phyloP scores from a whole-genome alignment of 164 flowering plant genomes.

The Vitis cinerea region DNA sequence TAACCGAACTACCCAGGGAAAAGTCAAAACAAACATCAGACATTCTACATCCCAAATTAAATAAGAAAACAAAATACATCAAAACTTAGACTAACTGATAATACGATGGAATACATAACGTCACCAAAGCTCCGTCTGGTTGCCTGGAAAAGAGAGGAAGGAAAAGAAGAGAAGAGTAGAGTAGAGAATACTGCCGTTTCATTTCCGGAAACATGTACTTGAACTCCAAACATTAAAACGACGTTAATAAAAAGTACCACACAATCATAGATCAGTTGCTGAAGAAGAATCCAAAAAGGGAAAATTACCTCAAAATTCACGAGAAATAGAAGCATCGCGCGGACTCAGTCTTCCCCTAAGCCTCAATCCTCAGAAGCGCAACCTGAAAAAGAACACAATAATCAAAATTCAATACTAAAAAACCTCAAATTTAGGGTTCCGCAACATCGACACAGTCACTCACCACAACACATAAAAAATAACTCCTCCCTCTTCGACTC shows the following conservation, averaged over 20 bases:
- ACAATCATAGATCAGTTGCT: background rate
- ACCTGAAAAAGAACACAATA: slow-evolving; percentile 3
- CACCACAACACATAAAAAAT: background rate
- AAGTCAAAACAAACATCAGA: background rate
- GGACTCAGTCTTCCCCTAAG: background rate
- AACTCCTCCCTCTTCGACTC: background rate
- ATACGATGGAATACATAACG: background rate
- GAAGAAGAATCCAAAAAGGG: background rate
- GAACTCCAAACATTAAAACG: background rate
- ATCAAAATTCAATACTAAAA: background rate
- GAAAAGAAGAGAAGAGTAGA: background rate
- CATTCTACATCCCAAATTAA: background rate
- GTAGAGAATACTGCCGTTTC: background rate
- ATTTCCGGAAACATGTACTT: background rate
- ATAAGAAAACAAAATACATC: background rate
- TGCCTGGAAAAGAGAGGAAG: background rate
- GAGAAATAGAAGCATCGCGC: background rate
- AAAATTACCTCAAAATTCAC: slow-evolving; percentile 26
- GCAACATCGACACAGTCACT: background rate
- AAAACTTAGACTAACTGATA: background rate
- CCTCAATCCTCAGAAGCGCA: background rate
- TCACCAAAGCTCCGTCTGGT: background rate
- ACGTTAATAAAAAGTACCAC: too few relatives aligned
- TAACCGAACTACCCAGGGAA: background rate
- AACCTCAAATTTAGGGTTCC: slow-evolving; percentile 4